Evolutionary conservation across 2,329 filamentous ascomycete species (phyloP), one percentile per base, ranked within the genome.

Genomic region (Massarina eburnea): DNA sequence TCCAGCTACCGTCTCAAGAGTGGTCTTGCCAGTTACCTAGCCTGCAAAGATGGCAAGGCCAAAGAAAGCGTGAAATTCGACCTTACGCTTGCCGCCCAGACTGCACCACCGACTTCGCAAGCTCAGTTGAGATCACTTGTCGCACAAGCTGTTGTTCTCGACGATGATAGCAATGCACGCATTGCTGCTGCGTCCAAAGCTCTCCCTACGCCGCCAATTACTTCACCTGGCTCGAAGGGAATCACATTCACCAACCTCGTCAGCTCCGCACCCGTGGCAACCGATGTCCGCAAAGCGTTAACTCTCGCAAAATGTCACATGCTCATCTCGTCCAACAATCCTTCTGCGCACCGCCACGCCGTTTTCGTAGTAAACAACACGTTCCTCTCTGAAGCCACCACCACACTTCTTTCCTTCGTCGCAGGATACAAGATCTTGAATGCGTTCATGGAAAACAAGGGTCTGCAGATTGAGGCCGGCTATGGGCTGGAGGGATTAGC

Each of bases 101-200:
- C 84, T 7, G 89, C 91, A 0, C 92, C 92, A 1, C 83, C 86
- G 29, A 88, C 87, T 10, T 95, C 90, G 1, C 82, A 83, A 18
- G 86, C 88, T 2, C 77, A 82, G 41, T 74, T 79, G 9, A 75
- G 82, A 35, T 79, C 81, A 12, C 70, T 83, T 4, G 79, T 80
- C 10, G 79, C 81, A 51, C 80, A 80, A 58, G 79, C 82, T 7
- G 74, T 85, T 2, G 74, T 84, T 22, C 74, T 78, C n/a, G 76
- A 80, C 41, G 67, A 74, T 7, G 72, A 78, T 43, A 77, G 80
- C 26, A 68, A 77, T 14, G 54, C 67, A 19, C 77, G 78, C 55
- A 78, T 84, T 36, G 67, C 74, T 18, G 70, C 75, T 3, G 80
- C 81, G 3, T 72, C 82, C 33, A 70, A 77, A n/a, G 73, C 78